Evolutionary conservation across 495 filamentous ascomycete genomes (phyloP), one percentile per base, ranked within the genome.

Genomic region (Lasiosphaeris hirsuta): DNA sequence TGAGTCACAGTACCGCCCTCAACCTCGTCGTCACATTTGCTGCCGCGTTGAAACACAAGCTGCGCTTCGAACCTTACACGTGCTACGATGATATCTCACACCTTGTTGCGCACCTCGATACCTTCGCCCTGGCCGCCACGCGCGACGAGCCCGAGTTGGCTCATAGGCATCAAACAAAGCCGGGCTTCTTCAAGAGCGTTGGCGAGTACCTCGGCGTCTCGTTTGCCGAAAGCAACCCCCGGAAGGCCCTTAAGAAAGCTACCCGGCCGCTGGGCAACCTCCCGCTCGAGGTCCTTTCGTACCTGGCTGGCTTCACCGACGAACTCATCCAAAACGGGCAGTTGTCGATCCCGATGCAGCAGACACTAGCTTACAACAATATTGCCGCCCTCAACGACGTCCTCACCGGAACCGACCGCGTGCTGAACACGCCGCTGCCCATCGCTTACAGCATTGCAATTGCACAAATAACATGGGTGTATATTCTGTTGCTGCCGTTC

Each of bases 371-470:
- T 1, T 80, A 80, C 56, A 80, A 75, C 64, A 71, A 76, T 62
- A 71, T 90, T 10, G 69, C 75, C 34, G 64, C 79, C 0, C 65
- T 96, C 13, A 90, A 89, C 65, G 90, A 96, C 61, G 81, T 88
- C 4, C 71, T 90, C 40, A 83, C 82, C 4, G 86, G 86, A 39
- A 86, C 86, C 7, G 90, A 96, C 64, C 85, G 90, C 40, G 87
- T 96, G 17, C 81, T 93, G 19, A 89, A 86, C 68, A 96, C 90
- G 2, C 91, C 91, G 3, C 76, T 95, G 6, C 91, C 90, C 13
- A 81, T 89, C 52, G 90, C 89, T 17, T 96, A 96, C 77, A 81
- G 80, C 47, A 96, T 96, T 64, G 84, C 88, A 50, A 92, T 95
- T 60, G 80, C 85, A 17, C 91, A 95, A 62, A 93, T 95, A 63